A percentile compares a stretch with the other conserved stretches of the same genome.
phyloP scores from a whole-genome alignment of 179 eudicot genomes.

The Heliamphora pulchella region DNA sequence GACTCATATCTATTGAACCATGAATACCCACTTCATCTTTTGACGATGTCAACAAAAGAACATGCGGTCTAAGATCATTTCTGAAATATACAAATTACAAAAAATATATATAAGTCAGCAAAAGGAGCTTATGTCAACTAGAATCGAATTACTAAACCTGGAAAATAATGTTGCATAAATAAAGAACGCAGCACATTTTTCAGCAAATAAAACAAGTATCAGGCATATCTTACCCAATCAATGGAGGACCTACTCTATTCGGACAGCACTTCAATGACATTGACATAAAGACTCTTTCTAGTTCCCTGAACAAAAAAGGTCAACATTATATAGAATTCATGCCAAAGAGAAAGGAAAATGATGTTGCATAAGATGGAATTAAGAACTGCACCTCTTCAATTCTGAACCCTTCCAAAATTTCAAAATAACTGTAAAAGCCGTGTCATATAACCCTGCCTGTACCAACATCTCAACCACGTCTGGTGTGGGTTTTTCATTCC shows the following conservation, averaged over 20 bases:
- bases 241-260: constrained; percentile 35
- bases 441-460: constrained; percentile 66
- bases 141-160: not conserved
- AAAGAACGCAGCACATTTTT: not conserved
- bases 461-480: constrained; percentile 72
- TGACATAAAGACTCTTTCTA: constrained; percentile 72
- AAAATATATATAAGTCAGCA: not conserved
- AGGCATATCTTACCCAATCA: constrained; percentile 41
- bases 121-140: constrained; percentile 1
- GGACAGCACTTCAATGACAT: constrained; percentile 77
- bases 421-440: constrained; percentile 77
- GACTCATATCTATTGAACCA: constrained; percentile 42
- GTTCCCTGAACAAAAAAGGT: constrained; percentile 41
- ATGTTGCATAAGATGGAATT: not conserved
- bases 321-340: not conserved
- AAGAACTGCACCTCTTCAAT: constrained; percentile 55
- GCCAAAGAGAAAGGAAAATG: not conserved
- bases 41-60: constrained; percentile 62
- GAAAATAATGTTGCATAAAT: not conserved
- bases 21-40: constrained; percentile 45
- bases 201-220: not conserved
- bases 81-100: constrained; percentile 23
- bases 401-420: constrained; percentile 87
- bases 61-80: constrained; percentile 35
- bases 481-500: constrained; percentile 42